phyloP scores from a whole-genome alignment of 495 filamentous ascomycete species.

The Podospora didyma region DNA sequence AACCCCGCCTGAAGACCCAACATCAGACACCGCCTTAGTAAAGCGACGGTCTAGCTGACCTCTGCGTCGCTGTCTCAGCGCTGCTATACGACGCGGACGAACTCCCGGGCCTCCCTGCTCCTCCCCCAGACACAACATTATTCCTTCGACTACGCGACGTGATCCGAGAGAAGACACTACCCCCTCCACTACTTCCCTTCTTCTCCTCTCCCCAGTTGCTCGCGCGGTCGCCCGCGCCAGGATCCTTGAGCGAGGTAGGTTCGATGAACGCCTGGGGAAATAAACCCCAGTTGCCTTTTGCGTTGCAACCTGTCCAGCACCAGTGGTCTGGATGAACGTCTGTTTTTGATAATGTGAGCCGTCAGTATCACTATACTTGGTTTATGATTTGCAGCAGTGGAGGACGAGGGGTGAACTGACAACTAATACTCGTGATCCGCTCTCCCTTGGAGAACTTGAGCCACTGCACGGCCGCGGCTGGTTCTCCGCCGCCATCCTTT shows the following conservation, averaged over 20 bases:
- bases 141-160: slow-evolving; percentile 24
- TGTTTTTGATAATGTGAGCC: slow-evolving; percentile 1
- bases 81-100: not conserved
- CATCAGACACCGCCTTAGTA: not conserved
- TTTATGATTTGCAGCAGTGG: no score
- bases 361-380: not conserved
- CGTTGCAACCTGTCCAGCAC: slow-evolving; percentile 46
- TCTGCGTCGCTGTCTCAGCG: no score
- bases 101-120: not conserved
- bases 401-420: slow-evolving; percentile 26
- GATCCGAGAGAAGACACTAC: slow-evolving; percentile 21
- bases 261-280: slow-evolving; percentile 44
- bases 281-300: slow-evolving; percentile 41
- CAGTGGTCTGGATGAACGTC: slow-evolving; percentile 38
- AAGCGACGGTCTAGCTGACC: slow-evolving; percentile 1
- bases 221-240: slow-evolving; percentile 17
- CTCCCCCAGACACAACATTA: not conserved
- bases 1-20: not conserved
- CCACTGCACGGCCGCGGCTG: slow-evolving; percentile 22
- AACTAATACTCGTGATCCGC: slow-evolving; percentile 41
- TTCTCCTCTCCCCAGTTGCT: slow-evolving; percentile 31
- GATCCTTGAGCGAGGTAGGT: slow-evolving; percentile 26
- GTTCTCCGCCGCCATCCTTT: not conserved
- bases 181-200: slow-evolving; percentile 8
- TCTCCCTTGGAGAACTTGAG: slow-evolving; percentile 46